Percentiles rank a stretch among this genome's conserved stretches.
phyloP scores from a whole-genome alignment of 176 grass and related monocot genomes.

The Saccharum officinarum region DNA sequence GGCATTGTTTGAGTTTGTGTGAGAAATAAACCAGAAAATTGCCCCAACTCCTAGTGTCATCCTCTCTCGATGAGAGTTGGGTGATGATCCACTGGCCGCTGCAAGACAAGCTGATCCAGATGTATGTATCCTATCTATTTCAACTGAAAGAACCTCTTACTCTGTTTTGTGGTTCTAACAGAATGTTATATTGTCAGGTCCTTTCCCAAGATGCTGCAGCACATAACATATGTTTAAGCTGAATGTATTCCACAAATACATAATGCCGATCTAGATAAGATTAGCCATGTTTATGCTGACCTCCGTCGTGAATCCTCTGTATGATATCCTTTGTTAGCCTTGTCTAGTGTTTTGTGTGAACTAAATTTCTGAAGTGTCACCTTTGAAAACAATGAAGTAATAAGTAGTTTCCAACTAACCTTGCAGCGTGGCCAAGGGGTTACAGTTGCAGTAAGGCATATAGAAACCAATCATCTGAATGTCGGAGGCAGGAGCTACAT shows the following conservation, averaged over 20 bases:
- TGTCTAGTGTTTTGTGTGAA: background rate
- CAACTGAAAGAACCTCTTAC: background rate
- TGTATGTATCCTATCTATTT: slow-evolving; percentile 38
- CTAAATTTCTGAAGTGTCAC: slow-evolving; percentile 13
- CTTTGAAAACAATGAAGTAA: slow-evolving; percentile 5
- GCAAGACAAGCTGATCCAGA: slow-evolving; percentile 77
- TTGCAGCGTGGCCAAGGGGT: slow-evolving; percentile 89
- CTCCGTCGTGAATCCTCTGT: slow-evolving; percentile 84
- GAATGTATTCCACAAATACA: slow-evolving; percentile 90
- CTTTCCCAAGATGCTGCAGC: slow-evolving; percentile 98
- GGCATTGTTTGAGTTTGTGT: no score
- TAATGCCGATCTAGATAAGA: slow-evolving; percentile 85
- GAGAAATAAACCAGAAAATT: no score
- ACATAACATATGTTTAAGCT: slow-evolving; percentile 88
- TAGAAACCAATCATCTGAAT: slow-evolving; percentile 95
- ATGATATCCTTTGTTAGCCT: slow-evolving; percentile 20
- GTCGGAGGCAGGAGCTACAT: slow-evolving; percentile 90
- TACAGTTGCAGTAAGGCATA: slow-evolving; percentile 95
- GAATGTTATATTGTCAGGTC: slow-evolving; percentile 46
- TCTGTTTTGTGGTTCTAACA: background rate
- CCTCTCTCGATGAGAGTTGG: no score
- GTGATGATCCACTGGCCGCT: slow-evolving; percentile 58
- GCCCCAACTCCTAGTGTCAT: no score
- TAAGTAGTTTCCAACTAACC: slow-evolving; percentile 26
- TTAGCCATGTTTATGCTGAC: slow-evolving; percentile 87